phyloP scores from a whole-genome alignment of 202 grass and related monocot genomes.

The Hordeum pubiflorum region DNA sequence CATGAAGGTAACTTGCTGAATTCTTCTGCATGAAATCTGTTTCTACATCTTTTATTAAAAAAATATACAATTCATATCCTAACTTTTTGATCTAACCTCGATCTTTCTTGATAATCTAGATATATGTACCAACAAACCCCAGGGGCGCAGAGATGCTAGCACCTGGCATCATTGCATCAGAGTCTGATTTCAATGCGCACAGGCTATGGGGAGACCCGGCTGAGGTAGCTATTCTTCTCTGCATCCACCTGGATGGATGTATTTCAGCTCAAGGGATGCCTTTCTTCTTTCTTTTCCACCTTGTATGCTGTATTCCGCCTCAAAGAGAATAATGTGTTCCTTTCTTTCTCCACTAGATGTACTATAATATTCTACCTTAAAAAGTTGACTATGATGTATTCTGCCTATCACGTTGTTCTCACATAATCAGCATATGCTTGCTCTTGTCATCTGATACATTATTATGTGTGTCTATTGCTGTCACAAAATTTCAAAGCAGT shows the following conservation, averaged over 20 bases:
- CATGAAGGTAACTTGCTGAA: conserved; percentile 37
- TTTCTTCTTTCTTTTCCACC: conserved; percentile 8
- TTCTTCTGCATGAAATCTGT: not conserved
- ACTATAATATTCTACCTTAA: not conserved
- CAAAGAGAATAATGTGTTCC: not conserved
- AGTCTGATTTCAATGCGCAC: conserved; percentile 60
- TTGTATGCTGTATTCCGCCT: not conserved
- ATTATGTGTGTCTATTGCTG: not conserved
- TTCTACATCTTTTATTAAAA: not conserved
- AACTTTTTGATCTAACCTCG: not conserved
- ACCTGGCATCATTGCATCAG: conserved; percentile 59
- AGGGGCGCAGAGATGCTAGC: conserved; percentile 67
- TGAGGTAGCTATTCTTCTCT: conserved; percentile 46
- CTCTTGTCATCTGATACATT: conserved; percentile 1
- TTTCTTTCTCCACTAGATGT: not conserved
- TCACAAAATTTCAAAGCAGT: not conserved
- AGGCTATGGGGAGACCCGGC: conserved; percentile 68
- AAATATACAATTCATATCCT: not conserved
- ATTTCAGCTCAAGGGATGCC: not conserved
- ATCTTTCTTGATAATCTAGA: conserved; percentile 19
- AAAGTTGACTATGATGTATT: not conserved
- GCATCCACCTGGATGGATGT: not conserved
- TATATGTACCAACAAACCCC: conserved; percentile 70
- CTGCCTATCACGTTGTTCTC: not conserved
- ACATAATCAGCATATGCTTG: not conserved